A percentile compares a stretch with the other conserved stretches of the same genome.
phyloP scores from a whole-genome alignment of 306 rosid genomes.

The Gastrolobium bilobum region DNA sequence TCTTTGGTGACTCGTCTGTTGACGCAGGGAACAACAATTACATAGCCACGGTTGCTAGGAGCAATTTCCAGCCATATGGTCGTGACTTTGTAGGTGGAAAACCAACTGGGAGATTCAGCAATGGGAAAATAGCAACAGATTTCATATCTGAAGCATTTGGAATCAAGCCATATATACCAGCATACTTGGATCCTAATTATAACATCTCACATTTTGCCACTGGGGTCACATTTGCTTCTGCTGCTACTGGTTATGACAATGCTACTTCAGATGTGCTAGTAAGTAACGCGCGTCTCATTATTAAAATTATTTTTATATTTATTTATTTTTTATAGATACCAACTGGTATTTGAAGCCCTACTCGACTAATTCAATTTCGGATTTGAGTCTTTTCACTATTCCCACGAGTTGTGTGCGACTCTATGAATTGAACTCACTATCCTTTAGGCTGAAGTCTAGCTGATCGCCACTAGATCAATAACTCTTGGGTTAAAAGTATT shows the following conservation, averaged over 20 bases:
- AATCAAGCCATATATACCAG: constrained; percentile 64
- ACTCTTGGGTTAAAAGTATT: no score
- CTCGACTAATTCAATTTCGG: no score
- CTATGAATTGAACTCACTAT: no score
- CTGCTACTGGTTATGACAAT: constrained; percentile 83
- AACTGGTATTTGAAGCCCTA: no score
- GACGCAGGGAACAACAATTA: constrained; percentile 88
- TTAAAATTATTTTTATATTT: no score
- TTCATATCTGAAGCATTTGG: constrained; percentile 74
- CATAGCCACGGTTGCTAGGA: constrained; percentile 73
- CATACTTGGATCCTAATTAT: constrained; percentile 77
- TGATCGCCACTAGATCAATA: no score
- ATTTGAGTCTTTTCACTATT: no score
- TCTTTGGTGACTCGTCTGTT: constrained; percentile 83
- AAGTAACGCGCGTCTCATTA: constrained; percentile 7
- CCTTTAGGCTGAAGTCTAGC: no score
- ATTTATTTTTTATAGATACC: no score
- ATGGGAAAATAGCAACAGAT: constrained; percentile 76
- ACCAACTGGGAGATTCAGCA: constrained; percentile 82
- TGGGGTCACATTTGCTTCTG: constrained; percentile 86
- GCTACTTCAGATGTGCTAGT: constrained; percentile 80
- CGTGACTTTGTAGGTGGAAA: constrained; percentile 73
- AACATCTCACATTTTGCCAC: constrained; percentile 73
- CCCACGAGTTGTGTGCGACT: no score
- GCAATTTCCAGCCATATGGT: constrained; percentile 82